Evolutionary conservation across 1,139 yeast genomes (phyloP), one percentile per base, ranked within the genome.

Genomic region (Wickerhamomyces sp.): DNA sequence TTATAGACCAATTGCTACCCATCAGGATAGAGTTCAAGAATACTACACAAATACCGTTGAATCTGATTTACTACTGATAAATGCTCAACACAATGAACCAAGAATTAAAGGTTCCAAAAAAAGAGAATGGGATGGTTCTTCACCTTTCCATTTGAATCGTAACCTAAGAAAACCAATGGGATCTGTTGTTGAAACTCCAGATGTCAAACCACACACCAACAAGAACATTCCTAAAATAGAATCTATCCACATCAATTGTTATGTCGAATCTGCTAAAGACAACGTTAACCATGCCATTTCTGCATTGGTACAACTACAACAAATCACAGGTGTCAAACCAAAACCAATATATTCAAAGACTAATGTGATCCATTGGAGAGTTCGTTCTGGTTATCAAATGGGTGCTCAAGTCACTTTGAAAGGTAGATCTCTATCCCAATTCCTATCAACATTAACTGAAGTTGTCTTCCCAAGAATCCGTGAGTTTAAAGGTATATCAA

Each of bases 391-490:
- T 39, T 84, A 81, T 72, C 84, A 86, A 42, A 87, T 95, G 79
- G 99, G 99, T 45, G 96, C 95, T 49, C 87, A 87, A 63, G 84
- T 84, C 23, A 80, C 78, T 50, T 70, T 94, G 49, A 73, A 73
- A 34, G 99, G 97, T 40, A 77, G 84, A 53, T 88, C 88, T 47
- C 87, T 91, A 84, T 70, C 81, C 46, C 97, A 90, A 67, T 93
- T 94, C 61, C 64, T 94, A 49, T 69, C 85, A 26, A 93, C 99
- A 1, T 71, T 94, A 59, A 80, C 95, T 2, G 99, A 94, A 66
- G 72, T 94, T 56, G 99, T 94, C 30, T 75, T 93, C 57, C 99
- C 99, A 42, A 79, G 96, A 67, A 81, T 91, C 50, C 85, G 95
- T 76, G 88, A 91, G 41, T 93, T 87, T 66, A 70, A 72, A 53